A percentile compares a stretch with the other conserved stretches of the same genome.
phyloP scores from a whole-genome alignment of 2,329 filamentous ascomycete genomes.

The Calonectria pseudoreteaudii region DNA sequence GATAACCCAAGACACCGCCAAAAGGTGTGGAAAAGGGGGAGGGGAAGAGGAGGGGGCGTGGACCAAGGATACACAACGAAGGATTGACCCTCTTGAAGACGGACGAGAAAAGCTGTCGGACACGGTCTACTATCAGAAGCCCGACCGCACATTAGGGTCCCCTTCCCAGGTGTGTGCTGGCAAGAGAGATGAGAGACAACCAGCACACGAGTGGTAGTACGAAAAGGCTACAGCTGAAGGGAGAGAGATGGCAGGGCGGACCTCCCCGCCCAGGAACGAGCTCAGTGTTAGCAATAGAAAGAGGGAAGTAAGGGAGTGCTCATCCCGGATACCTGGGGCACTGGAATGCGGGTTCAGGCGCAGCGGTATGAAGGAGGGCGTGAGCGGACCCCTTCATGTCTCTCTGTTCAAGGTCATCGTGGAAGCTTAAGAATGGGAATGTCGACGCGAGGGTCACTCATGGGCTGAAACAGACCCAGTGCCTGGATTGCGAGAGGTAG shows the following conservation, averaged over 20 bases:
- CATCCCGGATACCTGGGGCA: constrained; percentile 2
- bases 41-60: neutral
- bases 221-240: neutral
- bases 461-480: neutral
- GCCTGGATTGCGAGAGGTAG: neutral
- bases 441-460: neutral
- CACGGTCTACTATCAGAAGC: neutral
- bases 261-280: constrained; percentile 7
- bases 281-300: neutral
- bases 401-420: neutral
- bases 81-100: neutral
- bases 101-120: neutral
- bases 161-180: neutral
- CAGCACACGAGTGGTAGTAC: neutral
- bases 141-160: neutral
- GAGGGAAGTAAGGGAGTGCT: neutral
- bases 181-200: neutral
- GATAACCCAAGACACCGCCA: neutral
- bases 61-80: neutral
- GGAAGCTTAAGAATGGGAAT: neutral
- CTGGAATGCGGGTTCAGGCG: constrained; percentile 13
- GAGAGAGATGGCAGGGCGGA: constrained; percentile 1
- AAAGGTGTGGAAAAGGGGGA: neutral
- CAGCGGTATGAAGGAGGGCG: neutral
- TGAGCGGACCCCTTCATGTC: neutral